Evolutionary conservation across 2,329 filamentous ascomycete species (phyloP).

Genomic region (Fusarium nisikadoi): DNA sequence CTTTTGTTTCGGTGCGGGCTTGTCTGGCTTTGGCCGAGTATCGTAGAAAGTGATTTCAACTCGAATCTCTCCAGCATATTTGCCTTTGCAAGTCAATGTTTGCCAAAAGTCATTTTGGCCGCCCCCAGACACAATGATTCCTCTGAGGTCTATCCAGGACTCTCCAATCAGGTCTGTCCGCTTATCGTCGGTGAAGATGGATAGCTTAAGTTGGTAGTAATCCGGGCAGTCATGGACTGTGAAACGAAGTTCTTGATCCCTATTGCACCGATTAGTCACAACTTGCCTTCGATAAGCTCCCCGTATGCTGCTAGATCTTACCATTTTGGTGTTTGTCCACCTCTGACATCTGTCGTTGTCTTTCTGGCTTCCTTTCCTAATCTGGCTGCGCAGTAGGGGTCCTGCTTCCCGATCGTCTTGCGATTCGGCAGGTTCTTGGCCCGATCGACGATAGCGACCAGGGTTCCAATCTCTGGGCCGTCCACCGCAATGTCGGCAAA

Average conservation of each 20-base stretch:
- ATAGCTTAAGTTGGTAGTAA: slow-evolving; percentile 95
- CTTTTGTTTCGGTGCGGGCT: slow-evolving; percentile 65
- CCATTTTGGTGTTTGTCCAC: slow-evolving; percentile 96
- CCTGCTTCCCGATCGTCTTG: slow-evolving; percentile 98
- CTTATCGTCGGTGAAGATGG: slow-evolving; percentile 98
- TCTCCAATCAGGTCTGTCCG: slow-evolving; percentile 97
- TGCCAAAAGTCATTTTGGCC: slow-evolving; percentile 97
- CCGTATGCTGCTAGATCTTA: slow-evolving; percentile 54
- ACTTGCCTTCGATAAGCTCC: background rate
- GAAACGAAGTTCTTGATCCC: slow-evolving; percentile 98
- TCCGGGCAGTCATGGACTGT: slow-evolving; percentile 95
- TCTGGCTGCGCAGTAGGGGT: slow-evolving; percentile 94
- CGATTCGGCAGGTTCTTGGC: slow-evolving; percentile 97
- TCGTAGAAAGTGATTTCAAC: slow-evolving; percentile 98
- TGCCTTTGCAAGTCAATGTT: slow-evolving; percentile 84
- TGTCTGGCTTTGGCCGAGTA: slow-evolving; percentile 82
- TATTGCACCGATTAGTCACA: slow-evolving; percentile 54
- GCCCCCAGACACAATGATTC: slow-evolving; percentile 84
- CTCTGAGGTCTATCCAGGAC: slow-evolving; percentile 84
- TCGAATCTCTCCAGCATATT: slow-evolving; percentile 94
- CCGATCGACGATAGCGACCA: slow-evolving; percentile 91
- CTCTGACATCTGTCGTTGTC: slow-evolving; percentile 91
- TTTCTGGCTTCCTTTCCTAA: slow-evolving; percentile 98
- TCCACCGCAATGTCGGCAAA: slow-evolving; percentile 94
- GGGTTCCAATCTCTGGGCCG: slow-evolving; percentile 90